Percentiles rank a stretch among this genome's conserved stretches.
Conservation (phyloP, 2,329 filamentous ascomycete genomes). For the Clarireedia homoeocarpa region DNA sequence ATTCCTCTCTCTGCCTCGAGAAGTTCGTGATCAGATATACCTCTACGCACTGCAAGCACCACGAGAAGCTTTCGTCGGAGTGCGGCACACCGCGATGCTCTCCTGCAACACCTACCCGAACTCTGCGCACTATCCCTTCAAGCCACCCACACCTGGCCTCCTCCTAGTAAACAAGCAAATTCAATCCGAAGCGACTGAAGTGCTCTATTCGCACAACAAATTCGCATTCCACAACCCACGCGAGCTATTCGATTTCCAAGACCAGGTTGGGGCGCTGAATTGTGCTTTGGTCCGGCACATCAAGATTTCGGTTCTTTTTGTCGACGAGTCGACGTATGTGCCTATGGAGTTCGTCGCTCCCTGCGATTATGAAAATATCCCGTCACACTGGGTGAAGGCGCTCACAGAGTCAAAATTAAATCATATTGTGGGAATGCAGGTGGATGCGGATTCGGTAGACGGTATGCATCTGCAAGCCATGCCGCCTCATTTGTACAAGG, state of each 20-base stretch:
- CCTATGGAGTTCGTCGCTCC: conserved; percentile 1
- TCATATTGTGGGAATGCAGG: conserved; percentile 2
- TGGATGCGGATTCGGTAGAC: not conserved
- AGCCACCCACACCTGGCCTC: conserved; percentile 2
- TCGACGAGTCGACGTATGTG: not conserved
- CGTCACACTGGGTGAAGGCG: conserved; percentile 3
- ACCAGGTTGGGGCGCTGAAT: not conserved
- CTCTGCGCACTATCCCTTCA: conserved; percentile 6
- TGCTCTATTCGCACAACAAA: conserved; percentile 3
- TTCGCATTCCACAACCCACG: conserved; percentile 1
- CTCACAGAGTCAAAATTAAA: not conserved
- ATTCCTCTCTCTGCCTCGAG: conserved; percentile 24
- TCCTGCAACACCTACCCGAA: conserved; percentile 5
- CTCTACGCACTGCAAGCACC: conserved; percentile 17
- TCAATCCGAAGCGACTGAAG: not conserved
- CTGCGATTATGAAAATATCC: conserved; percentile 3
- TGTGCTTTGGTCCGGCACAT: conserved; percentile 1
- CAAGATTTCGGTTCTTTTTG: conserved; percentile 2
- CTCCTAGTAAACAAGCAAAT: conserved; percentile 1
- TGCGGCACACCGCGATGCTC: conserved; percentile 1
- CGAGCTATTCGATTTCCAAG: conserved; percentile 6
- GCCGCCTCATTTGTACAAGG: conserved; percentile 2
- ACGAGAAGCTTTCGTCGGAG: conserved; percentile 3
- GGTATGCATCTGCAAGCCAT: not conserved
- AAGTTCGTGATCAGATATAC: conserved; percentile 27